Conservation (phyloP, 768 basidiomycete genomes). For the Leccinum disarticulatum region DNA sequence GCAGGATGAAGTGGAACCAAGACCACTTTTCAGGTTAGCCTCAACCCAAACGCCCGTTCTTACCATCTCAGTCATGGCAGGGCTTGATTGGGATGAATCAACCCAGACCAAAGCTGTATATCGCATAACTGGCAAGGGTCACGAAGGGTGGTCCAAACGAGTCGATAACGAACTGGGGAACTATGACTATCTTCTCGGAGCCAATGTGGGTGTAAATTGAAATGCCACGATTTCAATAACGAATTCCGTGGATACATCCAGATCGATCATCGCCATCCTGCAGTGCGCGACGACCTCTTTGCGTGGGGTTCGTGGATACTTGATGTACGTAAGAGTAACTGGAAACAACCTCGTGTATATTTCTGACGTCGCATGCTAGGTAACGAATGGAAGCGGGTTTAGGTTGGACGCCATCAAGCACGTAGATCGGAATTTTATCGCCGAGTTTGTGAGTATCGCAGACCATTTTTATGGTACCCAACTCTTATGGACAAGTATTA, state of each 20-base stretch:
- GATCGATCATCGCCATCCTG: slow-evolving; percentile 86
- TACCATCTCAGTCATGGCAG: slow-evolving; percentile 35
- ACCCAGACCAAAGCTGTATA: slow-evolving; percentile 65
- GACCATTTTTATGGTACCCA: neutral
- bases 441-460: slow-evolving; percentile 56
- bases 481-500: neutral
- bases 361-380: slow-evolving; percentile 39
- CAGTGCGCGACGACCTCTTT: slow-evolving; percentile 69
- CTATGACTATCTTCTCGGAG: slow-evolving; percentile 80
- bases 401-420: slow-evolving; percentile 93
- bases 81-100: slow-evolving; percentile 82
- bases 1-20: slow-evolving; percentile 67
- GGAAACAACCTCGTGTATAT: neutral
- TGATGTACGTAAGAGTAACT: slow-evolving; percentile 35
- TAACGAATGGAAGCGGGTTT: slow-evolving; percentile 70
- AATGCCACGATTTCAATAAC: slow-evolving; percentile 1
- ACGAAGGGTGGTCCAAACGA: slow-evolving; percentile 77
- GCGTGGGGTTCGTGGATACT: slow-evolving; percentile 82
- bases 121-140: slow-evolving; percentile 63
- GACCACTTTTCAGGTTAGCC: slow-evolving; percentile 74
- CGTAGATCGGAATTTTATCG: slow-evolving; percentile 68
- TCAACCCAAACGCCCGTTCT: neutral
- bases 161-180: slow-evolving; percentile 88
- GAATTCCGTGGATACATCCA: slow-evolving; percentile 29
- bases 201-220: slow-evolving; percentile 49